phyloP scores from a whole-genome alignment of 129 eudicot genomes.

The Rutidosis leptorrhynchoides region DNA sequence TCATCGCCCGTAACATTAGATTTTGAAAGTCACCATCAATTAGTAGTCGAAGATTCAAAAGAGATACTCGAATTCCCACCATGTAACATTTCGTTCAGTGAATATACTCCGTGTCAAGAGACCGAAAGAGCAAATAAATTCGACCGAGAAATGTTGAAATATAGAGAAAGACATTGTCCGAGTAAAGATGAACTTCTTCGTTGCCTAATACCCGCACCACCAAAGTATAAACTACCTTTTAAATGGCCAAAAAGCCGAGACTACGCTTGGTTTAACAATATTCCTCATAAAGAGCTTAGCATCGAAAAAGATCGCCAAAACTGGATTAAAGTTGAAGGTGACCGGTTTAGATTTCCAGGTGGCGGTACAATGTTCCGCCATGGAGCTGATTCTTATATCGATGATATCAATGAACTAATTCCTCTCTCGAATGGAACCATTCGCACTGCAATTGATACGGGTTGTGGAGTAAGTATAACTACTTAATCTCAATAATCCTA shows the following conservation, averaged over 20 bases:
- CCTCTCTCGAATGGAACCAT: conserved; percentile 76
- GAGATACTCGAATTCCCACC: conserved; percentile 47
- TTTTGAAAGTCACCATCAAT: conserved; percentile 84
- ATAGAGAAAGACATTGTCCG: conserved; percentile 94
- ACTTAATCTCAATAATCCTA: too few species aligned
- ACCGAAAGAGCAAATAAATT: conserved; percentile 62
- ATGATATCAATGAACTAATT: conserved; percentile 71
- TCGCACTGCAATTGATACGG: conserved; percentile 91
- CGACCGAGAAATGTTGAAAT: conserved; percentile 68
- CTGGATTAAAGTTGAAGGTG: conserved; percentile 97
- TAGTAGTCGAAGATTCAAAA: conserved; percentile 39
- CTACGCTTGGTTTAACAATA: conserved; percentile 79
- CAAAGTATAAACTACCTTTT: conserved; percentile 77
- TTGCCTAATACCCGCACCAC: conserved; percentile 92
- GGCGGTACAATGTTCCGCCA: conserved; percentile 97
- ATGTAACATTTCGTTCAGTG: conserved; percentile 64
- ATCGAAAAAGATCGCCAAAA: conserved; percentile 86
- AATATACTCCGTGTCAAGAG: conserved; percentile 90
- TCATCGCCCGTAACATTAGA: conserved; percentile 41
- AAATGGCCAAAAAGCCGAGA: conserved; percentile 98
- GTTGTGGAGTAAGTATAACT: conserved; percentile 95
- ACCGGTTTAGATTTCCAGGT: conserved; percentile 84
- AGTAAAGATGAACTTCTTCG: conserved; percentile 56
- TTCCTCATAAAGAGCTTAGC: conserved; percentile 96
- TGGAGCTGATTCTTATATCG: conserved; percentile 96